Conservation (phyloP, 2,329 filamentous ascomycete genomes). For the Fusarium sp. region DNA sequence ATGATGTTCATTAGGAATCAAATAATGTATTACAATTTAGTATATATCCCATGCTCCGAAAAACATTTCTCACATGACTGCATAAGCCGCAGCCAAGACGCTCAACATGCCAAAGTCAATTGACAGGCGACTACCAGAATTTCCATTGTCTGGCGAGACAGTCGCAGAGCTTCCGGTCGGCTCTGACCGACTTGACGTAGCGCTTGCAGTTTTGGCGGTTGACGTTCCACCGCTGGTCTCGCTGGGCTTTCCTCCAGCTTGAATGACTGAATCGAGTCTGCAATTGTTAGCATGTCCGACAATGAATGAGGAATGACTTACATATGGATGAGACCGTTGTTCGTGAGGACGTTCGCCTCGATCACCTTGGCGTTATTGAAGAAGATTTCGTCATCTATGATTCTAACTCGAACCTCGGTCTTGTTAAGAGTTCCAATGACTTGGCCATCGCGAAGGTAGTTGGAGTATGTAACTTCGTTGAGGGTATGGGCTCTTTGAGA, state of each 20-base stretch:
- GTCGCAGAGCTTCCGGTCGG: slow-evolving; percentile 1
- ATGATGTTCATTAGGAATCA: accelerated
- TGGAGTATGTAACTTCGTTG: slow-evolving; percentile 30
- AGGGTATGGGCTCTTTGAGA: slow-evolving; percentile 21
- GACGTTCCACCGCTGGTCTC: neutral
- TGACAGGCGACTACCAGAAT: neutral
- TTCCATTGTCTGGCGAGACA: neutral
- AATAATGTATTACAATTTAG: neutral
- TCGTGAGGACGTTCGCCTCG: slow-evolving; percentile 31
- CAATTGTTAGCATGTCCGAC: accelerated
- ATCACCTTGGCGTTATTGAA: slow-evolving; percentile 39
- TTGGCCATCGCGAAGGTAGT: slow-evolving; percentile 23
- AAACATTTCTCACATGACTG: neutral
- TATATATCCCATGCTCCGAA: accelerated
- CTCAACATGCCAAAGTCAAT: neutral
- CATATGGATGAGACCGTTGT: slow-evolving; percentile 37
- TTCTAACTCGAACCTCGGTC: slow-evolving; percentile 13
- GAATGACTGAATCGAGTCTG: slow-evolving; percentile 5
- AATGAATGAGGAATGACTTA: neutral
- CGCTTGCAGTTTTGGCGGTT: neutral
- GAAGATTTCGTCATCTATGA: slow-evolving; percentile 26
- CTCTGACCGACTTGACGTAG: neutral
- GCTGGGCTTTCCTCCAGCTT: neutral
- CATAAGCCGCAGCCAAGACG: neutral
- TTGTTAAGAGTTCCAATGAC: slow-evolving; percentile 27